A percentile compares a stretch with the other conserved stretches of the same genome.
phyloP scores from a whole-genome alignment of 176 grass and related monocot species.

The Pharus latifolius region DNA sequence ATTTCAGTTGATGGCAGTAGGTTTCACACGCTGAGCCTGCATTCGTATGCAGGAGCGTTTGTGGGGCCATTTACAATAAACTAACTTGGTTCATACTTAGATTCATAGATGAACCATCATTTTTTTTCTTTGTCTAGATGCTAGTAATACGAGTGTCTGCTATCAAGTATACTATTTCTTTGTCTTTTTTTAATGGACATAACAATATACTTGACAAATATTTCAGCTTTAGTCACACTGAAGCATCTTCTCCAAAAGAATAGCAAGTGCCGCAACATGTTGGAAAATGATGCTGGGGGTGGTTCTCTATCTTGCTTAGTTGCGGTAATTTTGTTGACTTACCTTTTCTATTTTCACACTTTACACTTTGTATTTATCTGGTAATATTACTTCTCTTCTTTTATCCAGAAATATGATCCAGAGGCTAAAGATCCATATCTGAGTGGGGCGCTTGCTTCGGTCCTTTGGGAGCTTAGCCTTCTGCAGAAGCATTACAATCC shows the following conservation, averaged over 20 bases:
- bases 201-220: constrained; percentile 1
- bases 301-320: constrained; percentile 85
- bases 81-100: neutral
- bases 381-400: neutral
- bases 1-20: neutral
- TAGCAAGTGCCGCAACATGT: constrained; percentile 77
- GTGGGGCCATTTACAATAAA: neutral
- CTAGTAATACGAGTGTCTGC: neutral
- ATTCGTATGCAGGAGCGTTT: neutral
- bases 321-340: constrained; percentile 41
- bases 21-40: neutral
- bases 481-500: constrained; percentile 77
- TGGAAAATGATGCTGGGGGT: constrained; percentile 91
- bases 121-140: neutral
- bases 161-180: neutral
- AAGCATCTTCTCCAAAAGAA: constrained; percentile 93
- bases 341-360: neutral
- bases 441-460: constrained; percentile 87
- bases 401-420: constrained; percentile 83
- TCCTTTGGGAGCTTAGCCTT: constrained; percentile 91
- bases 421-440: constrained; percentile 83
- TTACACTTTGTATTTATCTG: neutral
- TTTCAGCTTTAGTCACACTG: constrained; percentile 70
- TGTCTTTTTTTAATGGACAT: neutral
- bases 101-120: neutral